Evolutionary conservation across 2,329 filamentous ascomycete species (phyloP).

Genomic region (Davidsoniella virescens): DNA sequence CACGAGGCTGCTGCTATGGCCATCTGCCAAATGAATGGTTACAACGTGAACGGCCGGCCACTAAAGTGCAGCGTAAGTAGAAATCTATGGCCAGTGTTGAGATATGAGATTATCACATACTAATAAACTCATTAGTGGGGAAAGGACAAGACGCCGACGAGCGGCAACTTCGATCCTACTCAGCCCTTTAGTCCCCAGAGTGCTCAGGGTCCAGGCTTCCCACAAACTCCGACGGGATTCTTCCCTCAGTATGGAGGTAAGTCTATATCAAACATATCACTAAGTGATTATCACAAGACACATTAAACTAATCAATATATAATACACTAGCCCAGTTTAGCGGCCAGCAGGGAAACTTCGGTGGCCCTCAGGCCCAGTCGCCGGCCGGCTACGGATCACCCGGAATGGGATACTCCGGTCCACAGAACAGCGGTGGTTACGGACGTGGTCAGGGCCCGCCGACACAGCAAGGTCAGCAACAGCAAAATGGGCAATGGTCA

Average conservation of each 20-base stretch:
- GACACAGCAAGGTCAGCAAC: slow-evolving; percentile 26
- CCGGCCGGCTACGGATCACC: slow-evolving; percentile 47
- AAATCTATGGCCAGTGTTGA: not conserved
- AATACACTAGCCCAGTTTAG: slow-evolving; percentile 32
- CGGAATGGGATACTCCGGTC: slow-evolving; percentile 55
- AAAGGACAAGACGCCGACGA: slow-evolving; percentile 86
- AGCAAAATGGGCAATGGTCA: slow-evolving; percentile 40
- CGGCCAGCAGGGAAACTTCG: slow-evolving; percentile 53
- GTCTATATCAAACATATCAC: slow-evolving; percentile 17
- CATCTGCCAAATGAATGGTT: slow-evolving; percentile 94
- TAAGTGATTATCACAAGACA: not conserved
- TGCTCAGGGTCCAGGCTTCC: slow-evolving; percentile 54
- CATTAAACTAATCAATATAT: not conserved
- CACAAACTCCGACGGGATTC: slow-evolving; percentile 63
- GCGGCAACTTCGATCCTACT: slow-evolving; percentile 62
- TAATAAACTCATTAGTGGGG: slow-evolving; percentile 58
- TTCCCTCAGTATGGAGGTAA: slow-evolving; percentile 88
- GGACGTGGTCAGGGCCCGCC: slow-evolving; percentile 52
- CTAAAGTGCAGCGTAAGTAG: slow-evolving; percentile 92
- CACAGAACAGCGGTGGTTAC: slow-evolving; percentile 66
- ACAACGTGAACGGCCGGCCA: slow-evolving; percentile 92
- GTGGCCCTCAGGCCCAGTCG: slow-evolving; percentile 39
- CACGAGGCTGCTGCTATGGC: slow-evolving; percentile 98
- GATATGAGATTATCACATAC: slow-evolving; percentile 1
- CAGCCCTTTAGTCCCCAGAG: slow-evolving; percentile 57